Evolutionary conservation across 1,139 yeast genomes (phyloP).

Genomic region (Suhomyces guaymorum): DNA sequence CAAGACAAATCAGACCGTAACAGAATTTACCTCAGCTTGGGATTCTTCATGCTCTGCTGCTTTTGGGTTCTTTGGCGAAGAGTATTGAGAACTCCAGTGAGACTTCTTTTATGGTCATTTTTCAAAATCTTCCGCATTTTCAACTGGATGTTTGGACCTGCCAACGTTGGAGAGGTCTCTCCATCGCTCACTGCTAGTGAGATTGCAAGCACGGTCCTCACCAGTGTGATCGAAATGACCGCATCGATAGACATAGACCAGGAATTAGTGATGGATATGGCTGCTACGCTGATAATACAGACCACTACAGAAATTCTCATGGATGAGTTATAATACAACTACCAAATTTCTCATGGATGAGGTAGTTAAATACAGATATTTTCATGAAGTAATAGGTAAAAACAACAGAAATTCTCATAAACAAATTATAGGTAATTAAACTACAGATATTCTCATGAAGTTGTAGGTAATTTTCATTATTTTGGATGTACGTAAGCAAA

Average conservation of each 20-base stretch:
- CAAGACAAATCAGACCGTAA: constrained; percentile 66
- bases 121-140: constrained; percentile 49
- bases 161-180: background rate
- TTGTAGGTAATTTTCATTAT: too few relatives aligned
- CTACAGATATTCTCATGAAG: too few relatives aligned
- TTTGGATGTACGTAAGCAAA: too few relatives aligned
- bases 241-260: constrained; percentile 7
- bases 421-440: too few relatives aligned
- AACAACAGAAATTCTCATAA: too few relatives aligned
- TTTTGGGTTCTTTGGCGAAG: constrained; percentile 68
- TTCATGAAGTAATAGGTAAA: too few relatives aligned
- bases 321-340: constrained; percentile 14
- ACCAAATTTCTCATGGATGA: too few relatives aligned
- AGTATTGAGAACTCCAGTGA: constrained; percentile 56
- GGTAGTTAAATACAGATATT: too few relatives aligned
- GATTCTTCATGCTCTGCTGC: constrained; percentile 57
- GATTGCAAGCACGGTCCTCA: background rate
- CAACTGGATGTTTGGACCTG: constrained; percentile 15
- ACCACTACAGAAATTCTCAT: constrained; percentile 12
- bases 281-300: constrained; percentile 6
- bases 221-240: too few relatives aligned
- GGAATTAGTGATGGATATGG: constrained; percentile 16
- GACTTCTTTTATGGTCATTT: constrained; percentile 58
- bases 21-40: constrained; percentile 58
- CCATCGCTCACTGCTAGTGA: background rate